Base-by-base conservation (phyloP, 176 grass and related monocot genomes). In the Paspalum notatum region DNA sequence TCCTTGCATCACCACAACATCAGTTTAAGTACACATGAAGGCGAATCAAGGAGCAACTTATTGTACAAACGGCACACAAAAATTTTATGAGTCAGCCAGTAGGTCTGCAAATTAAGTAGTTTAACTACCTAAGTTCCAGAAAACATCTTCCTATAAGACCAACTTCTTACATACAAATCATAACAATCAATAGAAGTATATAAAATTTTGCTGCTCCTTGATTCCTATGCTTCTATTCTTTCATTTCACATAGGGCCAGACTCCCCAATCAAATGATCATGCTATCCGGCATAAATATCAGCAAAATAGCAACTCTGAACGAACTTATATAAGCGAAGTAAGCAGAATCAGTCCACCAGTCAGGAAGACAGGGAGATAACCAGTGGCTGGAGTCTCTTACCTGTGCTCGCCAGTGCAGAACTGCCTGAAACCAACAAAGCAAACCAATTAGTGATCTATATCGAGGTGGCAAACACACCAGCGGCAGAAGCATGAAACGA, bases 331-430 rank as follows among this genome's bases (percentile, higher is more conserved):
- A 63, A 52, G 41, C 38, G 5, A 67, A 27, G 40, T 20, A 13
- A 42, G 71, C 15, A 17, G 55, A 85, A 76, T 75, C 41, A 84
- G 70, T 43, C 21, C 13, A n/a, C n/a, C 22, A 24, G 76, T 21
- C 15, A 62, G 58, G 20, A 25, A 5, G 61, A 74, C 48, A 9
- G 52, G 26, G n/a, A 47, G 54, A 49, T 12, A 50, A 65, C n/a
- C 15, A 87, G 76, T 59, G 5, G 18, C 44, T 0, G 4, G 54
- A 21, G 7, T 37, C 25, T 70, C 56, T 41, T 85, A 99, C 96
- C 96, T 98, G 85, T 95, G 88, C 79, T 98, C 96, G 21, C 96
- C 96, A 13, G 96, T 98, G 84, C 96, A 98, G 84, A 98, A 91
- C 79, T 95, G 96, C 86, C 96, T 98, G 90, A 80, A 51, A 80